Evolutionary conservation across 345 rosid genomes (phyloP), one percentile per base, ranked within the genome.

Genomic region (Hibiscus trionum): DNA sequence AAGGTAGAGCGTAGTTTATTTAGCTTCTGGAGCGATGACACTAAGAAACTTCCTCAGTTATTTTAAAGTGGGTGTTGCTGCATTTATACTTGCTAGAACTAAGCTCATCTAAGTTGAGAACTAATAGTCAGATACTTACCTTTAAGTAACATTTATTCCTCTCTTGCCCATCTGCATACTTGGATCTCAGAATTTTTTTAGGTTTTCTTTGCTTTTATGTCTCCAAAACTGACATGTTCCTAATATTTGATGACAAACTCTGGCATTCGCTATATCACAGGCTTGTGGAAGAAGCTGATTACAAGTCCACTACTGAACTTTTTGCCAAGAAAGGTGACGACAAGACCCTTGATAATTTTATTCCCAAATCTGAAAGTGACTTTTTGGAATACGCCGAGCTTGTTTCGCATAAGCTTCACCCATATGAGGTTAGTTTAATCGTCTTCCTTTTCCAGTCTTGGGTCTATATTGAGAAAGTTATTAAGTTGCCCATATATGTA

Each of bases 201-300:
- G 47, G 47, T 4, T 44, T 44, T 44, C 50, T 55, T 35, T 55
- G 37, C 17, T 52, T 35, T 47, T 21, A 55, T 70, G 16, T 68
- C 60, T 68, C 5, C 59, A 29, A 29, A 68, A n/a, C 52, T n/a
- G 16, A 68, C 33, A n/a, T 31, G 14, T 68, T 29, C 27, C 35
- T 66, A 11, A 21, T 66, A 39, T 19, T 63, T 66, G 33, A 24
- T 21, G 19, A n/a, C 26, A 16, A 29, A 16, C 29, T 27, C 4
- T 67, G 37, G 12, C 11, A 7, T 52, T 60, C 70, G 52, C 44
- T 78, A 63, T 46, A 17, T 74, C 14, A 8, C 66, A 96, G 98
- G 86, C 88, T 96, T 57, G 97, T 93, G 26, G 99, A 96, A 81
- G 99, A 96, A 86, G 91, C 98, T 35, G 99, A 93, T 77, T 93